Conservation (phyloP, 257 asterid species). For the Gynochthodes officinalis region DNA sequence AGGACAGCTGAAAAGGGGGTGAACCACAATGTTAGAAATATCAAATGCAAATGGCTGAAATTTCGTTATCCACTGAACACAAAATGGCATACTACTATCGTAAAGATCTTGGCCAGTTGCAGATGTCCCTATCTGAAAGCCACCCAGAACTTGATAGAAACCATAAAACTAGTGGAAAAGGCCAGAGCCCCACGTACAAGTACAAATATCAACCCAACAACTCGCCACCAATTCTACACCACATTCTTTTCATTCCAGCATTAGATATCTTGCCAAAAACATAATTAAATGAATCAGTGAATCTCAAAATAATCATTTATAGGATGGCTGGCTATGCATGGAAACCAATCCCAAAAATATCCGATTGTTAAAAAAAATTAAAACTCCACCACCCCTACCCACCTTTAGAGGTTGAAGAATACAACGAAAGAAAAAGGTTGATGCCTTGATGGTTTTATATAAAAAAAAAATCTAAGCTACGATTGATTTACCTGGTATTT, state of each 20-base stretch:
- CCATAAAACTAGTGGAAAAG: conserved; percentile 4
- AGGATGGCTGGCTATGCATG: background rate
- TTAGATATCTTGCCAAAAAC: background rate
- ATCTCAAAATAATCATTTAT: conserved; percentile 5
- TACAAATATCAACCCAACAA: conserved; percentile 24
- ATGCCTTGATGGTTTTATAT: background rate
- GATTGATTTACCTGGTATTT: background rate
- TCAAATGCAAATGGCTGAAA: conserved; percentile 7
- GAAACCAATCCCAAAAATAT: background rate
- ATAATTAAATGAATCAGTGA: conserved; percentile 14
- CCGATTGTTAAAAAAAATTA: background rate
- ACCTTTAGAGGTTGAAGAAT: background rate
- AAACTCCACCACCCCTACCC: background rate
- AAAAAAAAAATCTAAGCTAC: too few relatives aligned
- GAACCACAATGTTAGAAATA: conserved; percentile 10
- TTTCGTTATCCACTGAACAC: conserved; percentile 3
- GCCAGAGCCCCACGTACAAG: conserved; percentile 15
- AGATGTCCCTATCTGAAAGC: conserved; percentile 23
- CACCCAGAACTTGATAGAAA: conserved; percentile 17
- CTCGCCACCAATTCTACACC: conserved; percentile 42
- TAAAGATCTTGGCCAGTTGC: conserved; percentile 13
- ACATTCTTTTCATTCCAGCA: conserved; percentile 22
- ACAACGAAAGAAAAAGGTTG: background rate
- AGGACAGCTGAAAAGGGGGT: background rate
- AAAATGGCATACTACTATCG: conserved; percentile 3